phyloP scores from a whole-genome alignment of 164 flowering plant species.

The Piper longum region DNA sequence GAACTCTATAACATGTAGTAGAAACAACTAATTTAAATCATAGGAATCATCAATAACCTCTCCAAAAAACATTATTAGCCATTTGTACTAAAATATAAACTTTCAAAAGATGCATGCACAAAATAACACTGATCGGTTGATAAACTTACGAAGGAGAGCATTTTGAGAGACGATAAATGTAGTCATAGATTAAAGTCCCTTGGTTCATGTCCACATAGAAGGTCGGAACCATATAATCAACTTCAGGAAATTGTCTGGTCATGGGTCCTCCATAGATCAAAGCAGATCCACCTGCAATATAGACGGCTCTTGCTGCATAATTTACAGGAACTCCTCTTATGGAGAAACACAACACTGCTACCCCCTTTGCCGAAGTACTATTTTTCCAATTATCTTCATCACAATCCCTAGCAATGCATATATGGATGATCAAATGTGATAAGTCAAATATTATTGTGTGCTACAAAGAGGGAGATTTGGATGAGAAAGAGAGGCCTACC shows the following conservation, averaged over 20 bases:
- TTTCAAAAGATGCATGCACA: no score
- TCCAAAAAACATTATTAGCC: no score
- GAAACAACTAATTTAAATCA: no score
- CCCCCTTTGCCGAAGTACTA: conserved; percentile 15
- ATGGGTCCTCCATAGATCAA: conserved; percentile 34
- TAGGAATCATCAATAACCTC: no score
- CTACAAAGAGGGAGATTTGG: not conserved
- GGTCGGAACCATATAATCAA: conserved; percentile 33
- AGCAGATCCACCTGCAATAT: conserved; percentile 24
- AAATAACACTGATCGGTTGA: not conserved
- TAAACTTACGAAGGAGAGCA: conserved; percentile 15
- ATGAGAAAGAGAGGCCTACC: conserved; percentile 15
- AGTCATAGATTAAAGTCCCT: conserved; percentile 33
- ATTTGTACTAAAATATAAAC: no score
- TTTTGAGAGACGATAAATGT: conserved; percentile 8
- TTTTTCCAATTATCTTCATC: conserved; percentile 13
- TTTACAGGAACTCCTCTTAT: conserved; percentile 17
- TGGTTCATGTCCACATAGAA: conserved; percentile 28
- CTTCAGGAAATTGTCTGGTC: conserved; percentile 19
- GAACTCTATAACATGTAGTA: no score
- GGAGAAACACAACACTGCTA: conserved; percentile 41
- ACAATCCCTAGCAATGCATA: conserved; percentile 23
- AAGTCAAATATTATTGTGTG: not conserved
- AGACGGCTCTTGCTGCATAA: conserved; percentile 26
- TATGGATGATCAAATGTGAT: not conserved